Base-by-base conservation (phyloP, 352 stramenopile species). In the Lagenidium giganteum region DNA sequence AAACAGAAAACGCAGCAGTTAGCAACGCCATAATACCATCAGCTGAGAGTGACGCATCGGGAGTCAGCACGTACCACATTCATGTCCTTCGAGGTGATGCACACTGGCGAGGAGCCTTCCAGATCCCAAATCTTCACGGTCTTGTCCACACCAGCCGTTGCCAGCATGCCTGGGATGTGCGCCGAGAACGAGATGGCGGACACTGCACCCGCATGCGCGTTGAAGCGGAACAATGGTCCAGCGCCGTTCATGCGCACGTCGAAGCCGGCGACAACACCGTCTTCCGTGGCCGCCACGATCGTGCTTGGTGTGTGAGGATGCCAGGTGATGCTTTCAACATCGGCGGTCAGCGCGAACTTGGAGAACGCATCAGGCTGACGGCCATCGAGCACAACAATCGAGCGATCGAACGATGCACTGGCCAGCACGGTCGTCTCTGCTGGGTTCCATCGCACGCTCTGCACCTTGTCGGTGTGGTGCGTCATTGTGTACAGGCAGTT, bases 401-500 rank as follows among this genome's bases (percentile, higher is more conserved):
- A 93, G 23, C 87, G 76, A 74, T 99, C 97, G 54, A 98, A 99
- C 13, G 85, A 91, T 4, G 91, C 96, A 20, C 87, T 97, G 0
- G 93, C 94, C 3, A 99, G 72, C n/a, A 99, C 77, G 12, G 93
- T 98, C 5, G 90, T 95, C 67, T 99, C 96, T 3, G 72, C 69
- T 5, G 95, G 95, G 80, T 99, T 97, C 93, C 95, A 99, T 38
- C 83, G 67, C 41, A 99, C 87, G 26, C 79, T 93, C 66, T 98
- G 94, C 29, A 99, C 96, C 71, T 99, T 99, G 72, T 96, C 94
- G n/a, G 61, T 89, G 70, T 99, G 97, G 72, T 99, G 96, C 28
- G 64, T 92, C 67, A 99, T 96, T 12, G 96, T 99, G 35, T 95
- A 87, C 47, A 97, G 87, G 42, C 92, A 96, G 38, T 80, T 73